These are phyloP conservation scores for Pseudogymnoascus sp. DNA, from an alignment of 2,329 filamentous ascomycete genomes.

Conservation along the genomic window DNA sequence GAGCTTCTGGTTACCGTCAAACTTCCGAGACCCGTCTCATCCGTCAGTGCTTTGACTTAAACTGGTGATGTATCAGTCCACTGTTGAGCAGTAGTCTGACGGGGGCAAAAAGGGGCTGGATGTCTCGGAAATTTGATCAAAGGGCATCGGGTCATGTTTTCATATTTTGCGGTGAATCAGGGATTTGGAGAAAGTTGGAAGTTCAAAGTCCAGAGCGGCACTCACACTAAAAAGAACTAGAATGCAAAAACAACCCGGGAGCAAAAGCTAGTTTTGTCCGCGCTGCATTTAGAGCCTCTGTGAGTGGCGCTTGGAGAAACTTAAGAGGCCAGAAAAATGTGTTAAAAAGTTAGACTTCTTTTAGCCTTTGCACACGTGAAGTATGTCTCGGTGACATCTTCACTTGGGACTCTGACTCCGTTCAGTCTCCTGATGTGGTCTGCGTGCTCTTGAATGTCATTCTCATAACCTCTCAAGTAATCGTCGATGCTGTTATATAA, in stretches of 20 bases:
- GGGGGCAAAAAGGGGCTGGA: not conserved
- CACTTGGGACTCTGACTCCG: not conserved
- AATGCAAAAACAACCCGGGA: not conserved
- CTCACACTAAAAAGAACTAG: conserved; percentile 4
- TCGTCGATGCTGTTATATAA: not conserved
- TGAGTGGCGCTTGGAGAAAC: not conserved
- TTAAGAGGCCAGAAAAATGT: not conserved
- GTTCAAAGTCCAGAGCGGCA: not conserved
- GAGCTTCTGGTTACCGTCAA: conserved; percentile 4
- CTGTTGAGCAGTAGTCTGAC: not conserved
- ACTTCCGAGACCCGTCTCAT: conserved; percentile 7
- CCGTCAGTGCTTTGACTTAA: not conserved
- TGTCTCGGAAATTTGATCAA: conserved; percentile 5
- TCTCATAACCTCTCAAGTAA: not conserved
- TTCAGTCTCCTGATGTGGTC: not conserved
- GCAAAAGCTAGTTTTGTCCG: conserved; percentile 1
- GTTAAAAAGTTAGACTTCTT: conserved; percentile 4
- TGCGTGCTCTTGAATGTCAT: not conserved
- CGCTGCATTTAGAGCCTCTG: not conserved
- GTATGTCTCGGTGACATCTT: not conserved
- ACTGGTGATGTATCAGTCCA: not conserved
- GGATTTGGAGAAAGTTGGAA: not conserved
- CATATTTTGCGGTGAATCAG: not conserved
- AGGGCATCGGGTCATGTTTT: not conserved
- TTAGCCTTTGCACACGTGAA: conserved; percentile 5